phyloP scores from a whole-genome alignment of 768 basidiomycete species.

The Trametopsis cervina region DNA sequence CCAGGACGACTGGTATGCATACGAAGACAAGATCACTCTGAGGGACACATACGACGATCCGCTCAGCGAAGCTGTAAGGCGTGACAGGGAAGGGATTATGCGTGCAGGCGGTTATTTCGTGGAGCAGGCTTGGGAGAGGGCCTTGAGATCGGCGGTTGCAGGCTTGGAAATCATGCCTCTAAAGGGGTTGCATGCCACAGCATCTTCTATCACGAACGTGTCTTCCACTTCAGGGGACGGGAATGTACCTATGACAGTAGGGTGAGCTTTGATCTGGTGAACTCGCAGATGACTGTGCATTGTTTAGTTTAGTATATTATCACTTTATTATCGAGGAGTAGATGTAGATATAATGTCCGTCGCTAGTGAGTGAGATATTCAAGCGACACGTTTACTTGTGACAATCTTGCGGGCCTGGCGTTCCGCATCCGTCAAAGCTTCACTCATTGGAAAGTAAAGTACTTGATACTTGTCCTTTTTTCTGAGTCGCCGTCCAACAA shows the following conservation, averaged over 20 bases:
- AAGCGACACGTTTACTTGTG: slow-evolving; percentile 34
- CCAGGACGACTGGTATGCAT: slow-evolving; percentile 69
- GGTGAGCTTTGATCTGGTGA: too few species aligned
- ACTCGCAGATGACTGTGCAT: too few species aligned
- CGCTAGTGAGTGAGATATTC: too few species aligned
- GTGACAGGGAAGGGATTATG: slow-evolving; percentile 74
- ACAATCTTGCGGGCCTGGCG: slow-evolving; percentile 43
- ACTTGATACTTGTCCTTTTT: slow-evolving; percentile 67
- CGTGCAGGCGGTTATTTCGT: slow-evolving; percentile 76
- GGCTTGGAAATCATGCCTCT: slow-evolving; percentile 57
- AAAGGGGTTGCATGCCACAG: slow-evolving; percentile 10
- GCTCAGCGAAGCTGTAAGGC: slow-evolving; percentile 67
- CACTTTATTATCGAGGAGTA: too few species aligned
- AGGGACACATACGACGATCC: slow-evolving; percentile 60
- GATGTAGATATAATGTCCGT: too few species aligned
- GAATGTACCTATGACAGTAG: slow-evolving; percentile 42
- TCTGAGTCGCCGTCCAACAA: slow-evolving; percentile 29
- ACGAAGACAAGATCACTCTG: slow-evolving; percentile 60
- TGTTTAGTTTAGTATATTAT: too few species aligned
- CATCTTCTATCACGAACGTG: background rate
- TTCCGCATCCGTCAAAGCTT: slow-evolving; percentile 51
- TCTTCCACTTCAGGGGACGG: slow-evolving; percentile 18
- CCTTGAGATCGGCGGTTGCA: slow-evolving; percentile 64
- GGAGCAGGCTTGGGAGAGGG: slow-evolving; percentile 83
- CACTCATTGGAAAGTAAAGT: slow-evolving; percentile 70